Base-by-base conservation (phyloP, 148 eudicot species). In the Camellia lanceoleosa region DNA sequence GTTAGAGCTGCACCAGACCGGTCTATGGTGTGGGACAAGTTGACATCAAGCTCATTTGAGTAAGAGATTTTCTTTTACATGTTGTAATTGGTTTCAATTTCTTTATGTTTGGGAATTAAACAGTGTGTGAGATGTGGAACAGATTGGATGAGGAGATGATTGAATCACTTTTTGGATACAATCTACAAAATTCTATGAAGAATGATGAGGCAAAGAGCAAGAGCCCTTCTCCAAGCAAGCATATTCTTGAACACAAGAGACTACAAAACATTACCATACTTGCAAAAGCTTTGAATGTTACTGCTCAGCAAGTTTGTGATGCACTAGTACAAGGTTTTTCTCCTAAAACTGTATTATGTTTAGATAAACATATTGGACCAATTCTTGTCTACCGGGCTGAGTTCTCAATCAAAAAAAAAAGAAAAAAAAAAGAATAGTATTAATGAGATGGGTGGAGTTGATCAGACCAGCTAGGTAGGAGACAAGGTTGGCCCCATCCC, bases 61-160 rank as follows among this genome's bases (percentile, higher is more conserved):
- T 96, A 83, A 91, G 99, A 71, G 5, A 77, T 69, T 44, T 49
- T 8, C 0, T 30, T 64, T 15, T 73, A 18, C 16, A 20, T 7
- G 18, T 62, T 64, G n/a, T 5, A 46, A 13, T 16, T 69, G 20
- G 3, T 18, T 20, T 72, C 56, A 23, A 13, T 30, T 8, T 52
- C 41, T 19, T 78, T 61, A 3, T 47, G 18, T 63, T 52, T 64
- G 65, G 0, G 16, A 30, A 63, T 61, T 56, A 54, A 78, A 64
- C 38, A 70, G 8, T 73, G 14, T 63, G 13, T 73, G 63, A 13
- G 71, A 30, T 7, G 68, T 80, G 80, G 61, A 76, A 20, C 89
- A 95, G 99, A 85, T 91, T 95, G 56, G 97, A 95, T 56, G 99
- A 95, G 87, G 97, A 92, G 78, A 93, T 91, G 95, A 95, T 95